Evolutionary conservation across 257 asterid genomes (phyloP).

Genomic region (Nicotiana undulata): DNA sequence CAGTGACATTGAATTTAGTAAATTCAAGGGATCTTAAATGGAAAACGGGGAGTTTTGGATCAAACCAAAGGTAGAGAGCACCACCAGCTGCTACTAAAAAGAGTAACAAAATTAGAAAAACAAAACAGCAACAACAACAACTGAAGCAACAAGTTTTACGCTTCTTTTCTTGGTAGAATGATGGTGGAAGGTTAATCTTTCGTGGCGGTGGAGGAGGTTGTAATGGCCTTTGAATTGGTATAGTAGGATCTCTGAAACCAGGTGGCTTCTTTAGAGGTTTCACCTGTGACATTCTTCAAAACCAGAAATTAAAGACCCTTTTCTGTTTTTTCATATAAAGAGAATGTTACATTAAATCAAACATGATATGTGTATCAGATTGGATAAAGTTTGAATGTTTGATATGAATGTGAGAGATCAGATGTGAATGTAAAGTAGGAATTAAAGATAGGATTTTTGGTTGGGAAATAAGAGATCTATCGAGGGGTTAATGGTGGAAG

Average conservation of each 20-base stretch:
- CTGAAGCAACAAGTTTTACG: slow-evolving; percentile 26
- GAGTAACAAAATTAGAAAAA: slow-evolving; percentile 11
- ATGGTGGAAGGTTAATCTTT: slow-evolving; percentile 25
- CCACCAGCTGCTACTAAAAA: slow-evolving; percentile 13
- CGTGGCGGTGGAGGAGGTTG: not conserved
- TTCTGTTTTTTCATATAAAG: not conserved
- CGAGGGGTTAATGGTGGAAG: not conserved
- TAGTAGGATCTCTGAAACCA: slow-evolving; percentile 38
- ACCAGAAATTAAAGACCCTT: not conserved
- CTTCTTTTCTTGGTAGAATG: slow-evolving; percentile 7
- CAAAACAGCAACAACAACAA: slow-evolving; percentile 28
- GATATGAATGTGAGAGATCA: not conserved
- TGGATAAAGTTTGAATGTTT: not conserved
- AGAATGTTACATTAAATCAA: not conserved
- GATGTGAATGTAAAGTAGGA: not conserved
- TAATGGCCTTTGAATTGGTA: slow-evolving; percentile 14
- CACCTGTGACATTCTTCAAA: slow-evolving; percentile 19
- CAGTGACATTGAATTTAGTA: slow-evolving; percentile 19
- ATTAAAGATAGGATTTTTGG: not conserved
- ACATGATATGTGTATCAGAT: not conserved
- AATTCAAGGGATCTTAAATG: slow-evolving; percentile 24
- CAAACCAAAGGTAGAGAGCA: slow-evolving; percentile 31
- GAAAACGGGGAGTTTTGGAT: slow-evolving; percentile 41
- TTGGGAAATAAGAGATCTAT: not conserved
- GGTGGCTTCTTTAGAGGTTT: slow-evolving; percentile 46